Base-by-base conservation (phyloP, 805 yeast species). In the Yamadazyma endophytica region DNA sequence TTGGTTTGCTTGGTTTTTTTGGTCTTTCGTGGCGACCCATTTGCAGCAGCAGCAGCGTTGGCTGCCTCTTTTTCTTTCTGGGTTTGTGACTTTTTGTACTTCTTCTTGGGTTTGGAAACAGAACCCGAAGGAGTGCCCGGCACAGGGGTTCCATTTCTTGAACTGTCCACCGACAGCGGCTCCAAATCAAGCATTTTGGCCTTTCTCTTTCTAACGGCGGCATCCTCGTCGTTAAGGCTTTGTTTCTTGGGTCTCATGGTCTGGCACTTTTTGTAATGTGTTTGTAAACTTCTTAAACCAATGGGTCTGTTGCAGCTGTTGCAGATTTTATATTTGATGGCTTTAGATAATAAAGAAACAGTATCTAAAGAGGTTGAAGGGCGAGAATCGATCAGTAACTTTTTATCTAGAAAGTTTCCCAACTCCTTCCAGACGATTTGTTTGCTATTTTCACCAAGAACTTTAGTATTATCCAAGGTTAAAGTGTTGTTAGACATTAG, bases 1-100 rank as follows among this genome's bases (percentile, higher is more conserved):
- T 60, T 53, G 28, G 57, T 54, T 9, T 56, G 42, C 13, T 40
- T 53, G 46, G 73, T 64, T 37, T 55, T 49, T 40, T 58, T 60
- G 39, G 52, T 55, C 26, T 39, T 43, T 24, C 18, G 9, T 15
- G 19, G 13, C 14, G 24, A 13, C n/a, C 16, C 27, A 20, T 21
- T 25, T 2, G 70, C 69, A 0, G 69, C 69, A 0, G 70, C 70
- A 2, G 70, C 70, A 4, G 69, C 70, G 39, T 60, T 60, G 14
- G 70, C 72, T 2, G 70, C 70, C 36, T 64, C 72, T 38, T 64
- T 64, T 31, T 64, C 70, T 43, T 57, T 61, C 40, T 65, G 70
- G 26, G 64, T 56, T 36, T 65, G 68, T 2, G 63, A 54, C 38
- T 65, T 64, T 44, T 63, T 64, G 40, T 65, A 64, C 41, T 65